phyloP scores from a whole-genome alignment of 2,329 filamentous ascomycete species.

The Arachnomyces sp. region DNA sequence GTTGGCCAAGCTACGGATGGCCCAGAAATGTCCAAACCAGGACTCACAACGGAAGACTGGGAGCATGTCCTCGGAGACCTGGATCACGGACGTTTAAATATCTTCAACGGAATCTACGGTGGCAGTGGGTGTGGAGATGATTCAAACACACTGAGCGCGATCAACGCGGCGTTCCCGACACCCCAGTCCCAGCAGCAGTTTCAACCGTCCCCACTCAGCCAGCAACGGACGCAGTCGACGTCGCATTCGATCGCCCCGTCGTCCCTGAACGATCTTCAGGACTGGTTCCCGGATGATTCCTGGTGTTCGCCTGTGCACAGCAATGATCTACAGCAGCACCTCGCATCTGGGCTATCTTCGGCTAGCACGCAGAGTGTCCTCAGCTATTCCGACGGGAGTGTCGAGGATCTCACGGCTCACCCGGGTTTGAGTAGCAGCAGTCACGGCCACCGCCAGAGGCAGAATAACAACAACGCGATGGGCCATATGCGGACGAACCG shows the following conservation, averaged over 20 bases:
- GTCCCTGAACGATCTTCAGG: slow-evolving; percentile 23
- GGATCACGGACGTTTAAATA: slow-evolving; percentile 69
- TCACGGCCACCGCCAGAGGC: neutral
- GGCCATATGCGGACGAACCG: slow-evolving; percentile 10
- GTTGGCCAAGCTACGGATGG: slow-evolving; percentile 25
- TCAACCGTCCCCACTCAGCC: slow-evolving; percentile 13
- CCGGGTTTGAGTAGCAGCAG: neutral
- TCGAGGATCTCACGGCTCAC: slow-evolving; percentile 40
- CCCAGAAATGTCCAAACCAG: slow-evolving; percentile 36
- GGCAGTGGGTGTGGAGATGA: slow-evolving; percentile 33
- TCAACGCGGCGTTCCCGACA: slow-evolving; percentile 19
- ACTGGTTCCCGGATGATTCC: slow-evolving; percentile 27
- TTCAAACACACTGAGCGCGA: slow-evolving; percentile 1
- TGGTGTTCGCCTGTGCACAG: slow-evolving; percentile 30
- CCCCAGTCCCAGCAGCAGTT: slow-evolving; percentile 21
- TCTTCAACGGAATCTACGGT: slow-evolving; percentile 51
- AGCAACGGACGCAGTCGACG: slow-evolving; percentile 9
- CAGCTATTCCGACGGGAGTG: slow-evolving; percentile 53
- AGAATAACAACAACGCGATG: too few relatives aligned
- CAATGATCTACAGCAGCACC: slow-evolving; percentile 30
- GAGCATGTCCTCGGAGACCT: slow-evolving; percentile 71
- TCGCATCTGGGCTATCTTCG: too few relatives aligned
- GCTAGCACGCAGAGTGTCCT: slow-evolving; percentile 41
- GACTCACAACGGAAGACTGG: slow-evolving; percentile 63
- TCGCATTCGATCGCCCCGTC: slow-evolving; percentile 6